Evolutionary conservation across 75 land plant genomes (phyloP).

Genomic region (Picea glauca): DNA sequence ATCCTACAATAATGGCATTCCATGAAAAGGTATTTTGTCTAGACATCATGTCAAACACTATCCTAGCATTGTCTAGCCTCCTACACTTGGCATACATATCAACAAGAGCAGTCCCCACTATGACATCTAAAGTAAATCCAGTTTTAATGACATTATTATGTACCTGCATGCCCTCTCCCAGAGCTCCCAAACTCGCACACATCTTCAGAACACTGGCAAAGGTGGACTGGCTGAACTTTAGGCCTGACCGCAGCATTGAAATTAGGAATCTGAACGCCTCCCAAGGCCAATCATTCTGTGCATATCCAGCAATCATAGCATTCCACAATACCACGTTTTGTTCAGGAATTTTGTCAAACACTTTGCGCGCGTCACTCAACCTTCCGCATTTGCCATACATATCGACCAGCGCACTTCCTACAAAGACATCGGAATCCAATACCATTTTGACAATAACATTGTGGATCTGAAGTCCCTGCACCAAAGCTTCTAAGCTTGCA

Average conservation of each 20-base stretch:
- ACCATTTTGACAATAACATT: conserved; percentile 3
- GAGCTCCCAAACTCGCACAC: conserved; percentile 16
- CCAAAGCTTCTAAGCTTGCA: conserved; percentile 9
- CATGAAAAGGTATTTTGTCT: conserved; percentile 44
- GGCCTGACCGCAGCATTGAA: conserved; percentile 27
- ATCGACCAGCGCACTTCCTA: neutral
- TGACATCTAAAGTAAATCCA: conserved; percentile 38
- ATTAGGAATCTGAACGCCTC: conserved; percentile 32
- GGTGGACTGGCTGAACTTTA: conserved; percentile 35
- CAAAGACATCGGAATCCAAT: conserved; percentile 4
- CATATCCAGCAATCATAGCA: conserved; percentile 62
- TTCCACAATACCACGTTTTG: conserved; percentile 60
- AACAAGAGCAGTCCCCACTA: conserved; percentile 51
- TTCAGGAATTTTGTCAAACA: conserved; percentile 44
- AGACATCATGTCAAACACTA: conserved; percentile 45
- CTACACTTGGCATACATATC: conserved; percentile 67
- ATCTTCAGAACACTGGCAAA: conserved; percentile 36
- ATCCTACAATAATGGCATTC: conserved; percentile 32
- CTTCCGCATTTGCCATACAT: conserved; percentile 42
- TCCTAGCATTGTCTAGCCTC: conserved; percentile 20
- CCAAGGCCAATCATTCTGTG: conserved; percentile 31
- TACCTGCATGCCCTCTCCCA: conserved; percentile 17
- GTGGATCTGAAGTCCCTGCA: conserved; percentile 14
- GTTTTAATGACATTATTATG: conserved; percentile 25
- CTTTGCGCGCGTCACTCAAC: conserved; percentile 23